These are phyloP conservation scores for Helotiales sp. DNA, from an alignment of 2,329 filamentous ascomycete species.

Conservation along the genomic window DNA sequence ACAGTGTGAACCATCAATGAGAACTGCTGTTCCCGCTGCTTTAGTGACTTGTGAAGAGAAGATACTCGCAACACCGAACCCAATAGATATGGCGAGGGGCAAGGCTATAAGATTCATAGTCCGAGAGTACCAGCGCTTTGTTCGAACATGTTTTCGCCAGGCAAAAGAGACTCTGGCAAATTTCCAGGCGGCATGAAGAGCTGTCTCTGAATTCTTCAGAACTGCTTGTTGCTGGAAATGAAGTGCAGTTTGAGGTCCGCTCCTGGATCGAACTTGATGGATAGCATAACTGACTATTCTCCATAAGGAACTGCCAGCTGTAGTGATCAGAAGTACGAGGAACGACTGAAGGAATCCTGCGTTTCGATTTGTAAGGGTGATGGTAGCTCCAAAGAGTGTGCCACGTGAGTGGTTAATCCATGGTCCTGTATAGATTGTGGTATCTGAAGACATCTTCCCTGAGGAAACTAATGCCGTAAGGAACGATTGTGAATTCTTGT, in stretches of 20 bases:
- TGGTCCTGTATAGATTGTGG: not conserved
- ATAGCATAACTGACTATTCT: constrained; percentile 6
- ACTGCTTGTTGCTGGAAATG: constrained; percentile 10
- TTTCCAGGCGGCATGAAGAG: not conserved
- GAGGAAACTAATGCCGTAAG: too few relatives aligned
- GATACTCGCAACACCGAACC: constrained; percentile 11
- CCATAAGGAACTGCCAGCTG: constrained; percentile 1
- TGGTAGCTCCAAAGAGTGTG: not conserved
- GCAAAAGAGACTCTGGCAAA: constrained; percentile 4
- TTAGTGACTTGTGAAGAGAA: constrained; percentile 17
- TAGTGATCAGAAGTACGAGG: constrained; percentile 10
- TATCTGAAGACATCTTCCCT: not conserved
- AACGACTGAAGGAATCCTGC: not conserved
- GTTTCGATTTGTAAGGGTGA: not conserved
- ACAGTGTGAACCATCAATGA: constrained; percentile 8
- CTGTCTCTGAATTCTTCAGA: constrained; percentile 7
- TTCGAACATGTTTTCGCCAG: constrained; percentile 9
- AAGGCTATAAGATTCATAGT: not conserved
- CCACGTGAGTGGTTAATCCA: not conserved
- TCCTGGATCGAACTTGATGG: constrained; percentile 9
- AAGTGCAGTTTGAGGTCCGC: constrained; percentile 1
- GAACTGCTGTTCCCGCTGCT: constrained; percentile 2
- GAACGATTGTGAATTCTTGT: not conserved
- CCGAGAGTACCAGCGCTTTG: not conserved
- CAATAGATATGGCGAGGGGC: not conserved